phyloP scores from a whole-genome alignment of 2,329 filamentous ascomycete species.

The Lasiodiplodia sp. region DNA sequence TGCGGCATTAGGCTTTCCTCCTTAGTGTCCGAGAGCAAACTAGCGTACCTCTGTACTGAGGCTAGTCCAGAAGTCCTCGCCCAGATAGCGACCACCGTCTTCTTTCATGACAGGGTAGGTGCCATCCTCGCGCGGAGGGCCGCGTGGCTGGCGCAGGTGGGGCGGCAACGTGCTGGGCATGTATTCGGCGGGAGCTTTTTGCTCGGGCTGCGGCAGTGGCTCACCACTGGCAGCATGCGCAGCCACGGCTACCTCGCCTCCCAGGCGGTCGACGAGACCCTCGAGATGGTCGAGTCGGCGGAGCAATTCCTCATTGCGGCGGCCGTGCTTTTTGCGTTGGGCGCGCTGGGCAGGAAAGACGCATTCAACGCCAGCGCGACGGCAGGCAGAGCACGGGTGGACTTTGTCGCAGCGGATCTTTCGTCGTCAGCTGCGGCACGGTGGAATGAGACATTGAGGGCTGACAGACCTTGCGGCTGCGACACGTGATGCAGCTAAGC shows the following conservation, averaged over 20 bases:
- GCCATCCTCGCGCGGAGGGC: constrained; percentile 20
- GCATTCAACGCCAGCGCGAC: constrained; percentile 25
- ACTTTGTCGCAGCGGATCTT: constrained; percentile 29
- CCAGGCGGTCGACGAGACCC: constrained; percentile 27
- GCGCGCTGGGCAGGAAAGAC: constrained; percentile 27
- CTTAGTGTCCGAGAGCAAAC: neutral
- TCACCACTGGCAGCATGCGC: constrained; percentile 8
- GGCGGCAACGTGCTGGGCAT: constrained; percentile 13
- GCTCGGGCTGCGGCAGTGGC: neutral
- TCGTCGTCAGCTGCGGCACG: neutral
- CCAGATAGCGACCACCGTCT: constrained; percentile 37
- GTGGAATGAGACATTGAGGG: neutral
- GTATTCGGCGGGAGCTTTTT: neutral
- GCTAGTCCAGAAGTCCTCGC: constrained; percentile 45
- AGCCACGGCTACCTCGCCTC: constrained; percentile 28
- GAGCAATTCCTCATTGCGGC: constrained; percentile 29
- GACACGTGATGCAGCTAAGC: constrained; percentile 27
- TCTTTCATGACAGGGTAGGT: constrained; percentile 29
- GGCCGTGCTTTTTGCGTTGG: constrained; percentile 26
- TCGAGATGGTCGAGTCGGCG: constrained; percentile 29
- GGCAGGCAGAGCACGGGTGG: constrained; percentile 18
- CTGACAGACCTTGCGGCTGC: neutral
- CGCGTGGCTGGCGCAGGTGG: constrained; percentile 4
- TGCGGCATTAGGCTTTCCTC: neutral
- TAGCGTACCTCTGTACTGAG: constrained; percentile 42